Evolutionary conservation across 2,329 filamentous ascomycete species (phyloP).

Genomic region (Coniochaeta hoffmannii): DNA sequence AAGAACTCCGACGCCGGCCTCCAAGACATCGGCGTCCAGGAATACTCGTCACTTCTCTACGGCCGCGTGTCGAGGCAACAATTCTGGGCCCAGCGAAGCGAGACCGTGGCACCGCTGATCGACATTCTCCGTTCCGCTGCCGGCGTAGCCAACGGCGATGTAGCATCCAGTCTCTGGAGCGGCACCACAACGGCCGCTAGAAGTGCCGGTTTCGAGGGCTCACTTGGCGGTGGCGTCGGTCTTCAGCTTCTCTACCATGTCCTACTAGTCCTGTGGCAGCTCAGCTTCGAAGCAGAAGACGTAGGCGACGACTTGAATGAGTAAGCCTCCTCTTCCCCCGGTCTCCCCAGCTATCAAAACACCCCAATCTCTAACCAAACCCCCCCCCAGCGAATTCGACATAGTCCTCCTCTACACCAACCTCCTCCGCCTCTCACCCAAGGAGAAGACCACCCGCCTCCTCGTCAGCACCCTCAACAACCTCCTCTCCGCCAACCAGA

Average conservation of each 20-base stretch:
- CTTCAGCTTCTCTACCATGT: slow-evolving; percentile 93
- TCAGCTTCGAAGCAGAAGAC: slow-evolving; percentile 82
- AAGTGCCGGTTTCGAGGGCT: slow-evolving; percentile 51
- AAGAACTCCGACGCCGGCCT: slow-evolving; percentile 82
- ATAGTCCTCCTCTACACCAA: slow-evolving; percentile 89
- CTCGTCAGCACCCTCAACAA: slow-evolving; percentile 86
- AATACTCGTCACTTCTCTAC: slow-evolving; percentile 79
- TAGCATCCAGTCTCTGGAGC: slow-evolving; percentile 48
- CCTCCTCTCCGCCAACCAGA: slow-evolving; percentile 62
- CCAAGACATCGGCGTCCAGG: slow-evolving; percentile 91
- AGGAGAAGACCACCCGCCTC: slow-evolving; percentile 94
- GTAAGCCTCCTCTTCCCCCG: slow-evolving; percentile 40
- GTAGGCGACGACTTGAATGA: slow-evolving; percentile 74
- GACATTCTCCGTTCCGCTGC: slow-evolving; percentile 76
- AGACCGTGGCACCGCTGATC: slow-evolving; percentile 76
- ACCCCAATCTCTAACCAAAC: neutral
- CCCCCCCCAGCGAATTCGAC: slow-evolving; percentile 68
- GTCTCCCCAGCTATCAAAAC: neutral
- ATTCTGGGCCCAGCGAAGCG: slow-evolving; percentile 86
- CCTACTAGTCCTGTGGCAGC: slow-evolving; percentile 88
- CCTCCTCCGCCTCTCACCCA: slow-evolving; percentile 83
- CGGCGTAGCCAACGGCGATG: slow-evolving; percentile 59
- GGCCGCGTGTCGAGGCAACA: slow-evolving; percentile 66
- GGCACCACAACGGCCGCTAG: slow-evolving; percentile 39
- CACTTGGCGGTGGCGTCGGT: slow-evolving; percentile 73